Evolutionary conservation across 352 stramenopile species (phyloP).

Genomic region (Globisporangium irregulare): DNA sequence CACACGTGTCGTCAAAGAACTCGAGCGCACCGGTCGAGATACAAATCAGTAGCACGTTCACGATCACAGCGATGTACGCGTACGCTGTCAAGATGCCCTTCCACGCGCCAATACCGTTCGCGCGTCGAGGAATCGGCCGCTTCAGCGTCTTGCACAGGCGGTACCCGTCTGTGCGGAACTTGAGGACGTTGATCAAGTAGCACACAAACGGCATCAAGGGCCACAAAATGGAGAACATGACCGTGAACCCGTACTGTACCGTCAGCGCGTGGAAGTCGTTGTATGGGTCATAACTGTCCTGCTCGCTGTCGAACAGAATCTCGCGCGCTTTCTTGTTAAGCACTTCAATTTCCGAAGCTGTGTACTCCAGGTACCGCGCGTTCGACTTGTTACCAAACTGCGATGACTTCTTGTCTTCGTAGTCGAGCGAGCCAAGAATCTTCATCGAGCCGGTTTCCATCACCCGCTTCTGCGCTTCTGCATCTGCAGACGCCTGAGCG

Average conservation of each 20-base stretch:
- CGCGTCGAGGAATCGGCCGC: slow-evolving; percentile 59
- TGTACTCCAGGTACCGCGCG: slow-evolving; percentile 66
- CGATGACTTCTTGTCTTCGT: slow-evolving; percentile 63
- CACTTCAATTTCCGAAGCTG: slow-evolving; percentile 54
- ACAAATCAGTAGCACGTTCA: slow-evolving; percentile 69
- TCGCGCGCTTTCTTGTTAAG: slow-evolving; percentile 66
- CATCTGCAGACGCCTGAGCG: slow-evolving; percentile 54
- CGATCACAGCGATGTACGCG: slow-evolving; percentile 66
- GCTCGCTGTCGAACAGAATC: slow-evolving; percentile 69
- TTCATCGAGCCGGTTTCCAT: slow-evolving; percentile 73
- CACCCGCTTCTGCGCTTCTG: slow-evolving; percentile 63
- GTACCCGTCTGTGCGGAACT: slow-evolving; percentile 63
- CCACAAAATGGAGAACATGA: slow-evolving; percentile 84
- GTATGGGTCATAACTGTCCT: slow-evolving; percentile 74
- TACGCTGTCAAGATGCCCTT: slow-evolving; percentile 51
- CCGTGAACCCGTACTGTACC: slow-evolving; percentile 70
- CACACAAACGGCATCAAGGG: slow-evolving; percentile 72
- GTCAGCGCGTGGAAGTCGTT: slow-evolving; percentile 72
- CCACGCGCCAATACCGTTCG: slow-evolving; percentile 78
- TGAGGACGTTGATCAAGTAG: slow-evolving; percentile 69
- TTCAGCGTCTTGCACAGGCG: slow-evolving; percentile 69
- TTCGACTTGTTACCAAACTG: slow-evolving; percentile 75
- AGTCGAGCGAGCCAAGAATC: slow-evolving; percentile 77
- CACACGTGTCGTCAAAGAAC: slow-evolving; percentile 61
- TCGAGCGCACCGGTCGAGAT: slow-evolving; percentile 69